Percentiles rank a stretch among this genome's conserved stretches.
Conservation (phyloP, 257 asterid species). For the Linderniella brevidens region DNA sequence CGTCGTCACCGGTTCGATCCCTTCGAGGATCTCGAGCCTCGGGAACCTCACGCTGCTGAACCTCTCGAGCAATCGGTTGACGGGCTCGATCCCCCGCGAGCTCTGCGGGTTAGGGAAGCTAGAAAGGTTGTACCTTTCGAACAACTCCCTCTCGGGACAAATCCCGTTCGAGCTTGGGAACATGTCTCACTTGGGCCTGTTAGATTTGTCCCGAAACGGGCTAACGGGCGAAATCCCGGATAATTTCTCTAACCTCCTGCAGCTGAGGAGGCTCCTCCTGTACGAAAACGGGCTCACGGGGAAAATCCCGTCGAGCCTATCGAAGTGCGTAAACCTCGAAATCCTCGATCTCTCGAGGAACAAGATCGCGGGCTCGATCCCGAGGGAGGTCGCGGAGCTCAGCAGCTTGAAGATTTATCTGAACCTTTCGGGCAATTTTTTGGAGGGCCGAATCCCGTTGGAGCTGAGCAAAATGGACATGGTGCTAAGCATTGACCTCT, state of each 20-base stretch:
- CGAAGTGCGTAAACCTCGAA: constrained; percentile 52
- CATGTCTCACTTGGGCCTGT: constrained; percentile 57
- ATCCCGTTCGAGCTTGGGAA: constrained; percentile 44
- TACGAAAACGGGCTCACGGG: constrained; percentile 43
- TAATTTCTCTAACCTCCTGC: constrained; percentile 38
- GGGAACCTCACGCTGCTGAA: constrained; percentile 51
- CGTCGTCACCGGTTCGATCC: constrained; percentile 42
- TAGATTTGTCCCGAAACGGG: constrained; percentile 59
- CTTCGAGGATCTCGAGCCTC: constrained; percentile 41
- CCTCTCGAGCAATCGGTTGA: constrained; percentile 51
- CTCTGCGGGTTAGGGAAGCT: constrained; percentile 31
- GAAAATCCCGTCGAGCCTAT: constrained; percentile 40
- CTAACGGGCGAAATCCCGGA: constrained; percentile 63
- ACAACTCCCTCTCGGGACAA: constrained; percentile 37
- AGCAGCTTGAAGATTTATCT: constrained; percentile 47
- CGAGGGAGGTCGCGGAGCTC: constrained; percentile 55
- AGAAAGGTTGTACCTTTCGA: constrained; percentile 55
- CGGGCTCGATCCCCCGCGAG: constrained; percentile 48
- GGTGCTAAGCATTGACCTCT: constrained; percentile 61
- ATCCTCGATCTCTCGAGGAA: constrained; percentile 65
- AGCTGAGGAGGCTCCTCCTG: constrained; percentile 43
- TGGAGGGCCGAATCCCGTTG: constrained; percentile 45
- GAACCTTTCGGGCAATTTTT: constrained; percentile 46
- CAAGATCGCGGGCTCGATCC: constrained; percentile 42
- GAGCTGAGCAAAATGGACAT: constrained; percentile 72